Conservation (phyloP, 23 red algal genomes). For the Gracilariopsis chorda region DNA sequence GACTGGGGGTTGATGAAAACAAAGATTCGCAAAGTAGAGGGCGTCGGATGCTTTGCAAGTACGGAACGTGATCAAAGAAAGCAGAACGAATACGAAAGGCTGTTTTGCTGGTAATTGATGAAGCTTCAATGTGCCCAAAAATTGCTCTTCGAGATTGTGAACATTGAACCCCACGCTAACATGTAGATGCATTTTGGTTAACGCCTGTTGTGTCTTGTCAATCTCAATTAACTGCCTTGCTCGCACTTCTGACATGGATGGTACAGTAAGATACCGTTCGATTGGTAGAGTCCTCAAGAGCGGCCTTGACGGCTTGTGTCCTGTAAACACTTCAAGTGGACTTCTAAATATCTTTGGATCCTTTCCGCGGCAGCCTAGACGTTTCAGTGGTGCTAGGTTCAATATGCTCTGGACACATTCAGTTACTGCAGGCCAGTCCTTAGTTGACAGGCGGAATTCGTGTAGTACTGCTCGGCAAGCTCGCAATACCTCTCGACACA, state of each 20-base stretch:
- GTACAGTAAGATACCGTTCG: neutral
- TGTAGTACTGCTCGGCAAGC: neutral
- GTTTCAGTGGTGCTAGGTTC: neutral
- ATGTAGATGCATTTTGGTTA: conserved; percentile 28
- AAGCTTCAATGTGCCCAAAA: too few relatives aligned
- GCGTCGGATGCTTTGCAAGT: too few relatives aligned
- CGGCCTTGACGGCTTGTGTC: neutral
- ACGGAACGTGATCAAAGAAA: too few relatives aligned
- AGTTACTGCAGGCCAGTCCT: conserved; percentile 16
- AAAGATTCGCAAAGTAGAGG: too few relatives aligned
- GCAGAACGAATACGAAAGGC: too few relatives aligned
- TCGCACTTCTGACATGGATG: neutral
- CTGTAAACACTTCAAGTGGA: conserved; percentile 20
- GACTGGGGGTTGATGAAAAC: too few relatives aligned
- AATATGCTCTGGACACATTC: conserved; percentile 21
- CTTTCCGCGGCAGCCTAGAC: neutral
- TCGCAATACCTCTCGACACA: conserved; percentile 26
- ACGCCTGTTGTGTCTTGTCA: neutral
- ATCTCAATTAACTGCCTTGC: neutral
- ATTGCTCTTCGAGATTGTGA: too few relatives aligned
- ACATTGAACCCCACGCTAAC: too few relatives aligned
- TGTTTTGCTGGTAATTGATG: too few relatives aligned
- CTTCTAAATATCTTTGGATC: neutral
- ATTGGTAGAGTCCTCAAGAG: neutral
- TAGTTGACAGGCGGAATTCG: neutral